Percentiles rank a stretch among this genome's conserved stretches.
Conservation (phyloP, 805 yeast species). For the Lipomyces sp. region DNA sequence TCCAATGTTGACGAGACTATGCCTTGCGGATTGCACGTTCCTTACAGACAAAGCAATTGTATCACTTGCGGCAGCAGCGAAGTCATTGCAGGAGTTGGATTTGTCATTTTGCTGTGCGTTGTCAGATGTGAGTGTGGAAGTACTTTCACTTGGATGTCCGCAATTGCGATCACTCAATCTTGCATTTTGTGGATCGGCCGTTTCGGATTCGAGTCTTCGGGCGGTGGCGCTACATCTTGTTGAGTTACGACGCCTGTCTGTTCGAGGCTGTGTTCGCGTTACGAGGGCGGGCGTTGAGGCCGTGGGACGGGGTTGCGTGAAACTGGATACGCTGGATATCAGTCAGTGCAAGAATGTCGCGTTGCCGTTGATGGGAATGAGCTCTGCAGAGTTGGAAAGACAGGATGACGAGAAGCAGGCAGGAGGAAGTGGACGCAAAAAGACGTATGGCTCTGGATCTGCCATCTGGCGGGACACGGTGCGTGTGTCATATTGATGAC, state of each 20-base stretch:
- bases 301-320: constrained; percentile 53
- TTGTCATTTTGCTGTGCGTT: constrained; percentile 73
- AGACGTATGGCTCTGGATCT: constrained; percentile 17
- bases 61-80: constrained; percentile 59
- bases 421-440: constrained; percentile 11
- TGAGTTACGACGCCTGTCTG: constrained; percentile 47
- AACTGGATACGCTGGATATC: constrained; percentile 53
- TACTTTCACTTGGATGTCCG: constrained; percentile 64
- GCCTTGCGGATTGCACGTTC: constrained; percentile 70
- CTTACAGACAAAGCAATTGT: constrained; percentile 63
- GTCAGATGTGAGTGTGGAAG: constrained; percentile 65
- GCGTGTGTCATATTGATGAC: constrained; percentile 2
- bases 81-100: constrained; percentile 54
- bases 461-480: constrained; percentile 12
- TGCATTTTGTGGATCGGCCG: constrained; percentile 77
- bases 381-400: no score
- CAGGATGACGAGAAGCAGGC: constrained; percentile 2
- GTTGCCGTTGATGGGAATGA: no score
- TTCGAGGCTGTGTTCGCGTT: constrained; percentile 72
- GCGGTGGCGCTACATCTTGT: constrained; percentile 56
- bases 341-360: constrained; percentile 67
- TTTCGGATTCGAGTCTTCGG: constrained; percentile 64
- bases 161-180: constrained; percentile 51
- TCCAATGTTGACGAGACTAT: constrained; percentile 50
- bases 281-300: constrained; percentile 76